These are phyloP conservation scores for Dichotomocladium elegans DNA, from an alignment of 371 early-diverging fungal genomes.

Conservation along the genomic window DNA sequence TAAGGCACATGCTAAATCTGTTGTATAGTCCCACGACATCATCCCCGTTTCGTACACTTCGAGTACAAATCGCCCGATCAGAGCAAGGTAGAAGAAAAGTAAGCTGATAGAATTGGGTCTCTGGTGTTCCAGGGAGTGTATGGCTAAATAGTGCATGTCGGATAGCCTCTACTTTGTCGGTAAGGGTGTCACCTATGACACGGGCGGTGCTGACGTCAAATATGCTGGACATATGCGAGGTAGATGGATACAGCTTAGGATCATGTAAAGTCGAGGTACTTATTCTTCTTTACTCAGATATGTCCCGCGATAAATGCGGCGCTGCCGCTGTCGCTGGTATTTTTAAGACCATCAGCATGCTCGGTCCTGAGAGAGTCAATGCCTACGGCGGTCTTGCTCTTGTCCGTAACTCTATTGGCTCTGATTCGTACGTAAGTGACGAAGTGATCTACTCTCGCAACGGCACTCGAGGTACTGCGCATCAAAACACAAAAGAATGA, in stretches of 20 bases:
- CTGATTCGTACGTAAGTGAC: slow-evolving; percentile 79
- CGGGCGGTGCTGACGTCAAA: slow-evolving; percentile 89
- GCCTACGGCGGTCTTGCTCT: slow-evolving; percentile 71
- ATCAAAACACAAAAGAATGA: not conserved
- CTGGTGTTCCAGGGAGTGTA: no score
- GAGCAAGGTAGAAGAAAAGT: slow-evolving; percentile 78
- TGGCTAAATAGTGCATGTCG: not conserved
- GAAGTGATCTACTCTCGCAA: slow-evolving; percentile 78
- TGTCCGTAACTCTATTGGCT: slow-evolving; percentile 81
- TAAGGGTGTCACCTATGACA: slow-evolving; percentile 90
- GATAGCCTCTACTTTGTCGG: slow-evolving; percentile 80
- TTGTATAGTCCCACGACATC: slow-evolving; percentile 58
- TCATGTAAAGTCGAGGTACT: not conserved
- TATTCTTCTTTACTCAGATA: slow-evolving; percentile 44
- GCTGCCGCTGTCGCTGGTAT: slow-evolving; percentile 86
- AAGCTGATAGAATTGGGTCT: slow-evolving; percentile 17
- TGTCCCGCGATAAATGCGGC: slow-evolving; percentile 91
- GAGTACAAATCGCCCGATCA: slow-evolving; percentile 77
- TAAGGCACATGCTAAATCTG: not conserved
- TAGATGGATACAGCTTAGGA: not conserved
- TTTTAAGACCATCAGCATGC: slow-evolving; percentile 63
- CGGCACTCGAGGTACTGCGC: slow-evolving; percentile 60
- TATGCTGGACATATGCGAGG: slow-evolving; percentile 82
- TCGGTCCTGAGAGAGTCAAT: slow-evolving; percentile 66
- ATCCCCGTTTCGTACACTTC: slow-evolving; percentile 77